Base-by-base conservation (phyloP, 2,329 filamentous ascomycete genomes). In the Colletotrichum scovillei region DNA sequence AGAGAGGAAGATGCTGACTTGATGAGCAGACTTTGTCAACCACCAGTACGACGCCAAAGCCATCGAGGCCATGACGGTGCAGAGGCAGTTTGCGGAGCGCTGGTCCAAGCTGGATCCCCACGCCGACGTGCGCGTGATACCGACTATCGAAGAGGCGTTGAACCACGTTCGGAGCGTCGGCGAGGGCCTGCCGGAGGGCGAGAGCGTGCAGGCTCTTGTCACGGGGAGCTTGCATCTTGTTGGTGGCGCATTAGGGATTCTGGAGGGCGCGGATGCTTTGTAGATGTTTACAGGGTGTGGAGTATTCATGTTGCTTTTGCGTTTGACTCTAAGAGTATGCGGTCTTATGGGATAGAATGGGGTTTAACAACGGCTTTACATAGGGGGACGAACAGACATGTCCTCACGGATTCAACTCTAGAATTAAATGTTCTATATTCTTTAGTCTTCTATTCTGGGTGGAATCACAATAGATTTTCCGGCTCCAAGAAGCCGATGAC, bases 171-270 rank as follows among this genome's bases (percentile, higher is more conserved):
- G 72, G 4, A 56, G 26, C 1, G 11, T 67, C 5, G 79, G 79
- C 9, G 76, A 79, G 24, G 76, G 73, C 14, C 67, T 80, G 4
- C 72, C 60, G 16, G 77, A 83, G 64, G 82, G 78, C 0, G 78
- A 84, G 57, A 80, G 79, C 7, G 81, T 87, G 16, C 84, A 87
- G 65, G 74, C 74, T 0, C 84, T 98, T 67, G 92, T 94, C 11
- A 97, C 95, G 16, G 95, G 95, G 2, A 97, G 94, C 80, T 84
- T 97, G 78, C 93, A 97, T 85, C 87, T 98, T 52, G 94, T 95
- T 1, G 95, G 95, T 8, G 94, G 93, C 12, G 86, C 95, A 58
- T 84, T 97, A 60, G 65, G 66, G 4, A 73, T 73, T 1, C 12
- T 73, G 8, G 70, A 73, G 16, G 68, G 72, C 4, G 68, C 68